Evolutionary conservation across 2,329 filamentous ascomycete genomes (phyloP).

Genomic region (Raffaelea deltoideospora): DNA sequence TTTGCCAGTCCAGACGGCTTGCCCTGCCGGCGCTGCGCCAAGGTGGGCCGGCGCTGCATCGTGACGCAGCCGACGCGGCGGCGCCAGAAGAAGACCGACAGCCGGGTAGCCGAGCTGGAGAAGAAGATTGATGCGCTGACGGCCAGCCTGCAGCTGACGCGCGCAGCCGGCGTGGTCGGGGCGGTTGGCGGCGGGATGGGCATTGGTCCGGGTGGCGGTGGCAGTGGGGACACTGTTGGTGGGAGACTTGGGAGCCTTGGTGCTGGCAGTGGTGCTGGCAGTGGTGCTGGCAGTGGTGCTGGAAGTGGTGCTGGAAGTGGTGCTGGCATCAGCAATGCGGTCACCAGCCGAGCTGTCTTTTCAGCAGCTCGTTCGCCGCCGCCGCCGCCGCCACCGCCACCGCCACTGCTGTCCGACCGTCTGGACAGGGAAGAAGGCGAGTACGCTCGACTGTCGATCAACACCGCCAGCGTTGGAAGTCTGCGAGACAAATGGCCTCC

Average conservation of each 20-base stretch:
- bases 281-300: background rate
- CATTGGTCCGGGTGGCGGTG: no score
- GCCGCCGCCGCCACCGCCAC: background rate
- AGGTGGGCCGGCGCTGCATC: slow-evolving; percentile 62
- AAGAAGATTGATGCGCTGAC: slow-evolving; percentile 85
- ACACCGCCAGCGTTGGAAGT: no score
- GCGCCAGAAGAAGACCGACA: slow-evolving; percentile 84
- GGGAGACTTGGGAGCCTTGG: no score
- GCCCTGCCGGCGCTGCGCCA: slow-evolving; percentile 61
- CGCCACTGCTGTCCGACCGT: no score
- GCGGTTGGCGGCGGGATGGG: no score
- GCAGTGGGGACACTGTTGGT: no score
- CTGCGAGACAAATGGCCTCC: no score
- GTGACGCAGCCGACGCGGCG: slow-evolving; percentile 63
- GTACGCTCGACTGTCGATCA: no score
- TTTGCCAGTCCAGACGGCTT: slow-evolving; percentile 38
- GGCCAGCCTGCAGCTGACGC: slow-evolving; percentile 53
- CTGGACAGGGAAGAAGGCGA: no score
- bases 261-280: no score
- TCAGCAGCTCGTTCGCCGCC: no score
- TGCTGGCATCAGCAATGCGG: background rate
- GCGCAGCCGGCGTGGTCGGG: slow-evolving; percentile 8
- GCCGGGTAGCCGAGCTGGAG: slow-evolving; percentile 75
- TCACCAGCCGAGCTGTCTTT: no score
- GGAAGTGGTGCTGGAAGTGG: background rate